phyloP scores from a whole-genome alignment of 257 asterid genomes.

The Solanum neorickii region DNA sequence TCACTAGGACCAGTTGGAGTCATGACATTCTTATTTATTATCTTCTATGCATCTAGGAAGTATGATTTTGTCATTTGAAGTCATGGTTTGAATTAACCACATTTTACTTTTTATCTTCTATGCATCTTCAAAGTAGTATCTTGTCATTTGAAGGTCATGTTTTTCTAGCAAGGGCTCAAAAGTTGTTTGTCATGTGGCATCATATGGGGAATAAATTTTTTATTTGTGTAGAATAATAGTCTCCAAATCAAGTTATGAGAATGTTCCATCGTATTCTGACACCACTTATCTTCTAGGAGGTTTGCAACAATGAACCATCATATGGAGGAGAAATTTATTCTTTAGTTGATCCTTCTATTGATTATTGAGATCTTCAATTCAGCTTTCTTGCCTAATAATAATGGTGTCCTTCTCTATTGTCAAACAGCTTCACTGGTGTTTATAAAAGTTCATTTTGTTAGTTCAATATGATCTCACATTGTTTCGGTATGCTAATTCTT shows the following conservation, averaged over 20 bases:
- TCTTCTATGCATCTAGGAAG: not conserved
- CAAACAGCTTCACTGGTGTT: too few species aligned
- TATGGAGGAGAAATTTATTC: too few species aligned
- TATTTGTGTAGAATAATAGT: not conserved
- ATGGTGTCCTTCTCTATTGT: too few species aligned
- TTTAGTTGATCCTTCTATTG: too few species aligned
- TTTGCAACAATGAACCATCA: not conserved
- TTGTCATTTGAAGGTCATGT: not conserved
- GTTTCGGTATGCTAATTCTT: not conserved
- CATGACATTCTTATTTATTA: not conserved
- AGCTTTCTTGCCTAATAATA: too few species aligned
- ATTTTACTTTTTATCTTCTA: not conserved
- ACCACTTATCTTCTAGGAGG: not conserved
- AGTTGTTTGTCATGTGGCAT: not conserved
- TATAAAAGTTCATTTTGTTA: not conserved
- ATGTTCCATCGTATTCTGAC: not conserved
- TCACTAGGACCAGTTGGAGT: not conserved
- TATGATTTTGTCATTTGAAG: not conserved
- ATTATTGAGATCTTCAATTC: too few species aligned
- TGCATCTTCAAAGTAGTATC: not conserved
- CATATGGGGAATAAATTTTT: too few species aligned
- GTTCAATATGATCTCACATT: not conserved
- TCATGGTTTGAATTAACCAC: not conserved
- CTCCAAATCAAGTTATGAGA: not conserved
- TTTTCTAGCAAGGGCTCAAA: not conserved